Base-by-base conservation (phyloP, 345 rosid species). In the Psidium friedrichsthalianum region DNA sequence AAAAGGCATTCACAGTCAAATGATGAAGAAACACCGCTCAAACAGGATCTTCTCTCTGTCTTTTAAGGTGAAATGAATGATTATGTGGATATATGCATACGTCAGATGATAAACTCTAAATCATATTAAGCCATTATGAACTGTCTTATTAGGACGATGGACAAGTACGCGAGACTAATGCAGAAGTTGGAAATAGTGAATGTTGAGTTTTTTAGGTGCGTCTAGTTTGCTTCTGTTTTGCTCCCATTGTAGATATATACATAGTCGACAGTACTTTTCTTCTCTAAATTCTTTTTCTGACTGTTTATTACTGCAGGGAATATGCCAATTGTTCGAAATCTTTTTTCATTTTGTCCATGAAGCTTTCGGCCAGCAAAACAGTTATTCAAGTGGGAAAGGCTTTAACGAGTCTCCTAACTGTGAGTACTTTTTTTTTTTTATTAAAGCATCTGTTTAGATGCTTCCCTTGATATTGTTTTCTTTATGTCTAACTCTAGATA, bases 111-210 rank as follows among this genome's bases (percentile, higher is more conserved):
- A 32, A 32, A 32, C 78, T 32, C 13, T 69, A 69, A 16, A 69
- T 69, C 78, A 32, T 69, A 69, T 69, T 69, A 32, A 69, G 76
- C 42, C 76, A 64, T 64, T 64, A 20, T 16, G 44, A n/a, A 85
- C 87, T 58, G 87, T 18, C 89, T 84, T 90, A 76, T 74, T 90
- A 95, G 99, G 93, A 94, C 98, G 8, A 94, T 98, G 99, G 99
- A 98, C 89, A 98, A 98, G 93, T 96, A 96, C 85, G 98, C 98
- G 59, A 94, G 99, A 93, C 95, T 98, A 61, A 95, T 98, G 98
- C 99, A 94, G 95, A 98, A 96, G 91, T 95, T 96, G 88, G 99
- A 94, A 89, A 90, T 96, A 88, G 94, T 95, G 56, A 98, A 98
- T 88, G 94, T 94, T 84, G 99, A 95, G 85, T 93, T 98, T 90